phyloP scores from a whole-genome alignment of 176 grass and related monocot genomes.

The Paspalum notatum region DNA sequence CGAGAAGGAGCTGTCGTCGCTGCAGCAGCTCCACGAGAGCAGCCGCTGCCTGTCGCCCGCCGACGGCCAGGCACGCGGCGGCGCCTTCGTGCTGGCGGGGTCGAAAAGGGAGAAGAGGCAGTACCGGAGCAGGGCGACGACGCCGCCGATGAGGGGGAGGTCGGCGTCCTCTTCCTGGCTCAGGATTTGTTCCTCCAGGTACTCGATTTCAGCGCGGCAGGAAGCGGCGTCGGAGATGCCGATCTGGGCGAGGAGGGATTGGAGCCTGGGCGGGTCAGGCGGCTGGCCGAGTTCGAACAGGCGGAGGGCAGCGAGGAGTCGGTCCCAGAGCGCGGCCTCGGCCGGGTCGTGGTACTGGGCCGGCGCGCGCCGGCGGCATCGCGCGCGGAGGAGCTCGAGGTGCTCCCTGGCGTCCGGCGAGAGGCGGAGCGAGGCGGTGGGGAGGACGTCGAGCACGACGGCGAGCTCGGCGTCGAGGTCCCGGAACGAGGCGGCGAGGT shows the following conservation, averaged over 20 bases:
- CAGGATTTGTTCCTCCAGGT: slow-evolving; percentile 85
- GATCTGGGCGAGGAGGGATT: slow-evolving; percentile 55
- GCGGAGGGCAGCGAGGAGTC: slow-evolving; percentile 54
- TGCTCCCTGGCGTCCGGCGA: slow-evolving; percentile 58
- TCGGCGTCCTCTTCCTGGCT: slow-evolving; percentile 81
- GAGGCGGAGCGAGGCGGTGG: slow-evolving; percentile 58
- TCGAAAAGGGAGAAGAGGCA: slow-evolving; percentile 79
- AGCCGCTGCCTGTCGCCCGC: slow-evolving; percentile 48
- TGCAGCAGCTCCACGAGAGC: slow-evolving; percentile 53
- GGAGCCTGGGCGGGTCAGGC: slow-evolving; percentile 47
- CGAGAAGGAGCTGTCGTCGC: slow-evolving; percentile 69
- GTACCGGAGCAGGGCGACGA: slow-evolving; percentile 75
- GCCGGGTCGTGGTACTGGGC: slow-evolving; percentile 53
- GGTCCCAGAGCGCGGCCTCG: slow-evolving; percentile 55
- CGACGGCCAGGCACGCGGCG: slow-evolving; percentile 33
- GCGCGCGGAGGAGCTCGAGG: slow-evolving; percentile 57
- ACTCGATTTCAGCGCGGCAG: slow-evolving; percentile 77
- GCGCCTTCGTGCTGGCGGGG: slow-evolving; percentile 31
- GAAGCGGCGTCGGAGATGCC: slow-evolving; percentile 52
- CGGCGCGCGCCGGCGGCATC: slow-evolving; percentile 46
- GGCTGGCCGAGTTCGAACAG: slow-evolving; percentile 55
- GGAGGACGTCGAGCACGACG: slow-evolving; percentile 80
- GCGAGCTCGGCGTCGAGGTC: slow-evolving; percentile 88
- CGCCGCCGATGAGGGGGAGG: slow-evolving; percentile 61
- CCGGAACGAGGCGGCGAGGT: slow-evolving; percentile 70